Evolutionary conservation across 2,329 filamentous ascomycete species (phyloP).

Genomic region (Fusarium nodosum): DNA sequence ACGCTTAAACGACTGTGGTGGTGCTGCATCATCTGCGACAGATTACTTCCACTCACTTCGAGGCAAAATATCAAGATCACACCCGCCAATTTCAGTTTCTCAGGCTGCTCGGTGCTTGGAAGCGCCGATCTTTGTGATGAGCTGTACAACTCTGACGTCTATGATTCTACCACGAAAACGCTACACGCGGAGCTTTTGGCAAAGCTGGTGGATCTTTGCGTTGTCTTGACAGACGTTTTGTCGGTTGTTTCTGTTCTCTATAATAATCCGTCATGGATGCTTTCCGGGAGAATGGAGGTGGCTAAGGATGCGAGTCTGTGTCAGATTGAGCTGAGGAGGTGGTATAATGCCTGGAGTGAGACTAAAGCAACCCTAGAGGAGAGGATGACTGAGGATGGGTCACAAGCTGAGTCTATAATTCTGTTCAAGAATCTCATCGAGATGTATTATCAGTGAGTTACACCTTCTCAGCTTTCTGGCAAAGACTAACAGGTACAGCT

Average conservation of each 20-base stretch:
- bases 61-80: slow-evolving; percentile 49
- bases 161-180: slow-evolving; percentile 42
- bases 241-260: slow-evolving; percentile 39
- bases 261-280: slow-evolving; percentile 43
- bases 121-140: slow-evolving; percentile 44
- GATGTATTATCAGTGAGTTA: slow-evolving; percentile 49
- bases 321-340: slow-evolving; percentile 38
- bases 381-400: slow-evolving; percentile 14
- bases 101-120: slow-evolving; percentile 21
- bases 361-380: slow-evolving; percentile 36
- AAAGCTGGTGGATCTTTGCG: slow-evolving; percentile 45
- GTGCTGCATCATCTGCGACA: slow-evolving; percentile 48
- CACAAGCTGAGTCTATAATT: slow-evolving; percentile 27
- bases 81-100: slow-evolving; percentile 44
- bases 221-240: slow-evolving; percentile 45
- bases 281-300: slow-evolving; percentile 34
- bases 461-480: fast-evolving
- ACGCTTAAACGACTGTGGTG: slow-evolving; percentile 46
- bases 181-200: slow-evolving; percentile 39
- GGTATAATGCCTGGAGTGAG: slow-evolving; percentile 43
- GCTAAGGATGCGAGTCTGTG: slow-evolving; percentile 42
- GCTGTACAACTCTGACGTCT: slow-evolving; percentile 43
- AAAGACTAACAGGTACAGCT: slow-evolving; percentile 3
- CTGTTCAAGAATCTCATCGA: slow-evolving; percentile 46
- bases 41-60: slow-evolving; percentile 39